phyloP scores from a whole-genome alignment of 352 stramenopile species.

The Globisporangium ultimum region DNA sequence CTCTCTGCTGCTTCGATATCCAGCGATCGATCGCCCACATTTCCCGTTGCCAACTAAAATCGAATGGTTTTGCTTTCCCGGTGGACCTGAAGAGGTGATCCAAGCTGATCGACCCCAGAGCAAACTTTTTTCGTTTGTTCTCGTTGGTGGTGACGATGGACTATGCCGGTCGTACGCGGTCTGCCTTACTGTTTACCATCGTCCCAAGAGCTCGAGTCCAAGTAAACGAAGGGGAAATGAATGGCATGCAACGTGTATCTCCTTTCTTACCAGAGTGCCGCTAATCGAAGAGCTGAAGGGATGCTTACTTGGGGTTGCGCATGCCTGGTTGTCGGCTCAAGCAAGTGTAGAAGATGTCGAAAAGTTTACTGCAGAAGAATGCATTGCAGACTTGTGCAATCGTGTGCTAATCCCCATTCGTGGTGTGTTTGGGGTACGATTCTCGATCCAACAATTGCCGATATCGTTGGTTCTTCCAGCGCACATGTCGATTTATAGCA shows the following conservation, averaged over 20 bases:
- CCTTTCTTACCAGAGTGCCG: conserved; percentile 68
- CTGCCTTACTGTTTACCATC: conserved; percentile 72
- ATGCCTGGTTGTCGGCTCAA: conserved; percentile 36
- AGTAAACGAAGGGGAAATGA: conserved; percentile 15
- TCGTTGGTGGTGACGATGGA: conserved; percentile 74
- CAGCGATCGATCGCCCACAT: conserved; percentile 37
- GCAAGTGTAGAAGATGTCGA: neutral
- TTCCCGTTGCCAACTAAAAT: conserved; percentile 85
- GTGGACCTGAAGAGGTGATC: conserved; percentile 53
- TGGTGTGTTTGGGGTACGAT: conserved; percentile 61
- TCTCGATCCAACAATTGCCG: conserved; percentile 30
- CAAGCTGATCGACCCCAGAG: conserved; percentile 40
- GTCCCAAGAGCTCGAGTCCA: conserved; percentile 8
- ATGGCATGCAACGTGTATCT: conserved; percentile 70
- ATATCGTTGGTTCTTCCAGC: conserved; percentile 49
- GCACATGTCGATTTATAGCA: conserved; percentile 52
- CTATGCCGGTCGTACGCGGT: conserved; percentile 67
- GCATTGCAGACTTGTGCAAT: conserved; percentile 53
- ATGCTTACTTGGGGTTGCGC: conserved; percentile 55
- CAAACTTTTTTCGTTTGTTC: conserved; percentile 76
- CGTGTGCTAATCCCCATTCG: conserved; percentile 56
- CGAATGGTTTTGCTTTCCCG: conserved; percentile 87
- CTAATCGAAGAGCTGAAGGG: conserved; percentile 48
- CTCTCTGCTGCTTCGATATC: conserved; percentile 61
- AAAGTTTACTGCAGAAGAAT: conserved; percentile 20